Evolutionary conservation across 257 asterid genomes (phyloP), one percentile per base, ranked within the genome.

Genomic region (Schizonepeta tenuifolia): DNA sequence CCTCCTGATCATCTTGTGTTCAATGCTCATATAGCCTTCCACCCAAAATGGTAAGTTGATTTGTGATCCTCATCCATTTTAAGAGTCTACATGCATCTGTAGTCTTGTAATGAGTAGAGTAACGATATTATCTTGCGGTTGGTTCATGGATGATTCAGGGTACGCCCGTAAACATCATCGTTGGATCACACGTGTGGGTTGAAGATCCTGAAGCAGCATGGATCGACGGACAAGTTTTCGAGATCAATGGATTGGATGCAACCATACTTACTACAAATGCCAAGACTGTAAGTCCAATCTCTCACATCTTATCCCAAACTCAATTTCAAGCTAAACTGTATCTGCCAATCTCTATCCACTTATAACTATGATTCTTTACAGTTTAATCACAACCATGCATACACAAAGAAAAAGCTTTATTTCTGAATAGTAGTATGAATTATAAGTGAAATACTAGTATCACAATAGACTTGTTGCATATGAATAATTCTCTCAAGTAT

Each of bases 181-280:
- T 88, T 66, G 97, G 98, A 87, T 86, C 96, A 63, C 97, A 88
- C 58, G 98, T 92, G 59, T 88, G 98, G 98, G 87, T 73, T 7
- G 98, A 90, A 82, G 98, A 90, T 83, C 90, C 90, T 60, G 98
- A 90, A 49, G 67, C 54, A 43, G 92, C 96, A 79, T 90, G 98
- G 98, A 84, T 90, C 54, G 96, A 92, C 80, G 98, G 98, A 53
- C 82, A 87, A 75, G 98, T 92, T 2, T 40, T 78, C 35, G 83
- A 87, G 70, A 92, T 90, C 75, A 87, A 87, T 76, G 98, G 95
- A 74, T 58, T 79, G 5, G 65, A 86, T 81, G 97, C 89, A 60
- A 86, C 90, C 72, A 81, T 90, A 75, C 79, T 84, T 54, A 81
- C 95, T 17, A 79, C 94, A 59, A 75, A 69, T 73, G 98, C 83